Evolutionary conservation across 371 early-diverging fungal genomes (phyloP), one percentile per base, ranked within the genome.

Genomic region (Mortierella sp.): DNA sequence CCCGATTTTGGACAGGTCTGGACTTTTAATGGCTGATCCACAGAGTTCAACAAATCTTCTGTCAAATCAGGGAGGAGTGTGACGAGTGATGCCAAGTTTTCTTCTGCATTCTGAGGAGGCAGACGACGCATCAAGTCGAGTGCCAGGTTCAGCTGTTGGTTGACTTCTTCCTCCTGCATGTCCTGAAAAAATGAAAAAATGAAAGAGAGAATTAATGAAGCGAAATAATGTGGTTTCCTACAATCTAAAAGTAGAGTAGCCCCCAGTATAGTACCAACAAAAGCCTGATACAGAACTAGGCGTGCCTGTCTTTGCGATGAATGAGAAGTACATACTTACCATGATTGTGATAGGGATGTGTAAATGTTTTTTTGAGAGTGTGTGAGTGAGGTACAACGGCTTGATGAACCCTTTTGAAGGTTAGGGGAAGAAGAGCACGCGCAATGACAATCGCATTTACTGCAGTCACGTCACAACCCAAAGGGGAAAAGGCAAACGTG

Each of bases 91-190:
- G 86, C 87, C 62, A 98, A 84, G 84, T 97, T 97, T 73, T 93
- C 92, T 78, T 96, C 96, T 12, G 94, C 91, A 70, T 96, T 92
- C 76, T 96, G 94, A 68, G 99, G 99, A 39, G 98, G 97, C 57
- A 98, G 89, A 30, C 99, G 94, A 68, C 99, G 92, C 97, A 98
- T 97, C 61, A 99, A 90, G 86, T 99, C 99, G 14, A 98, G 90
- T 9, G 96, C 97, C 76, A 96, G 94, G 68, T 97, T 97, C 78
- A 97, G 20, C 22, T 77, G 73, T 45, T 60, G 67, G 49, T 22
- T 67, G 35, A 22, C 30, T 47, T 59, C 67, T 67, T 67, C 67
- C 18, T 67, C 66, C 39, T 63, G 64, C 5, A 40, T 73, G 62
- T 63, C 55, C 64, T 4, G 58, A 43, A 22, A 32, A 59, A 59